Base-by-base conservation (phyloP, 352 stramenopile genomes). In the Albugo candida region DNA sequence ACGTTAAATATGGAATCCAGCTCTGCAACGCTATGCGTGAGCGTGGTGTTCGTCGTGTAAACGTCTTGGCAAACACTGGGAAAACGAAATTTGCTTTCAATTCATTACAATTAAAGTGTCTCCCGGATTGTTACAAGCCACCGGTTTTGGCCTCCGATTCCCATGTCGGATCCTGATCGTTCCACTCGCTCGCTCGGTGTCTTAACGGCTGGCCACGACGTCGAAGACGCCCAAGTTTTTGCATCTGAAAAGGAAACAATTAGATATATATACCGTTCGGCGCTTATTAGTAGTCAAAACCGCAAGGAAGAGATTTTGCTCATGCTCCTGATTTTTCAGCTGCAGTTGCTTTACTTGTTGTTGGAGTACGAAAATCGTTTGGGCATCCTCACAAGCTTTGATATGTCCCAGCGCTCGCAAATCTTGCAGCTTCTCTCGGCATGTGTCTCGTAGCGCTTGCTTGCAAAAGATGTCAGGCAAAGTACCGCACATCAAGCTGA, bases 11-110 rank as follows among this genome's bases (percentile, higher is more conserved):
- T 50, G 78, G 78, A 8, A 72, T 92, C 38, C 72, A 85, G 45
- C 64, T 92, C 5, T 85, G 70, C 54, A 80, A 83, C 21, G 76
- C 78, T 12, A 92, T 92, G 78, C 78, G 78, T 27, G 78, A 88
- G 47, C 75, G 75, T 35, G 78, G 78, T 17, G 78, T 92, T 31
- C 78, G 78, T 13, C 75, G 78, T 20, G 61, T 87, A 1, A 92
- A 92, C 45, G 78, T 92, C 43, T 51, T 92, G 17, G 78, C 69
- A 11, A 92, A 92, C 52, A 92, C 78, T 13, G 78, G 78, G 38
- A 92, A 88, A 54, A 78, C 82, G 46, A 95, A 94, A 53, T 98
- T 95, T 66, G 92, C 92, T 11, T 98, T 98, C 64, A 98, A 98
- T 63, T 80, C 80, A 12, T 78, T 97, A 48, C 94, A 98, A 67